These are phyloP conservation scores for Chlorella ohadii DNA, from an alignment of 139 green algal genomes.

Conservation along the genomic window DNA sequence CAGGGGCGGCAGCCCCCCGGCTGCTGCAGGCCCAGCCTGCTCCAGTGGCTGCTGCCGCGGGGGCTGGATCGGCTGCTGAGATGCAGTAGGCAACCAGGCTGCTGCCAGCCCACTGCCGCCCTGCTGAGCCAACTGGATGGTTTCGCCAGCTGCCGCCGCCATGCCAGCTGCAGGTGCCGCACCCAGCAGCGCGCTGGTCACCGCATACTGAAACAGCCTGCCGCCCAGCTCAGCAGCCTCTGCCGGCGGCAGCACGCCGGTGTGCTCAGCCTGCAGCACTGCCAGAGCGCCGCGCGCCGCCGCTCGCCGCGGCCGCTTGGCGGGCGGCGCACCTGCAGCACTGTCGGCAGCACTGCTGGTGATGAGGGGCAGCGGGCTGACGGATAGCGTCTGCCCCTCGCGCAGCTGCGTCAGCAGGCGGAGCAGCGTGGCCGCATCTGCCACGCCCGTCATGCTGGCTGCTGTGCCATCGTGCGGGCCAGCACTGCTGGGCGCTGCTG, in stretches of 20 bases:
- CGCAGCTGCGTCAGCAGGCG: not conserved
- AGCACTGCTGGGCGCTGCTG: not conserved
- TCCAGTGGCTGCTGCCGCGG: no score
- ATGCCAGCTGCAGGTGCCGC: not conserved
- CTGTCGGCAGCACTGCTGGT: not conserved
- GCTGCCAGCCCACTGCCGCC: no score
- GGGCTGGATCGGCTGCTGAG: no score
- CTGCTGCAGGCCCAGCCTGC: not conserved
- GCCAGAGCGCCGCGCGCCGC: slow-evolving; percentile 1
- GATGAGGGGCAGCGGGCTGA: not conserved
- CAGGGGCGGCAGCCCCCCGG: no score
- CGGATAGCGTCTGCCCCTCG: slow-evolving; percentile 14
- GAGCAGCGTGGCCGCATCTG: not conserved
- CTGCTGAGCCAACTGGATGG: no score
- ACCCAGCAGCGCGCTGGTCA: not conserved
- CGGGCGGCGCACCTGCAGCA: not conserved
- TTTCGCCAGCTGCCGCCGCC: not conserved
- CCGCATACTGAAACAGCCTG: not conserved
- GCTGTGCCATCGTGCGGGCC: not conserved
- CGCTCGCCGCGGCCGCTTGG: slow-evolving; percentile 18
- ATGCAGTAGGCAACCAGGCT: no score
- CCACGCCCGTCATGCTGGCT: not conserved
- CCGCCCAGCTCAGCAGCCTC: not conserved
- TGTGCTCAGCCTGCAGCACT: not conserved
- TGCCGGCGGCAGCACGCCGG: no score